Conservation (phyloP, 495 filamentous ascomycete genomes). For the Neurospora sp. region DNA sequence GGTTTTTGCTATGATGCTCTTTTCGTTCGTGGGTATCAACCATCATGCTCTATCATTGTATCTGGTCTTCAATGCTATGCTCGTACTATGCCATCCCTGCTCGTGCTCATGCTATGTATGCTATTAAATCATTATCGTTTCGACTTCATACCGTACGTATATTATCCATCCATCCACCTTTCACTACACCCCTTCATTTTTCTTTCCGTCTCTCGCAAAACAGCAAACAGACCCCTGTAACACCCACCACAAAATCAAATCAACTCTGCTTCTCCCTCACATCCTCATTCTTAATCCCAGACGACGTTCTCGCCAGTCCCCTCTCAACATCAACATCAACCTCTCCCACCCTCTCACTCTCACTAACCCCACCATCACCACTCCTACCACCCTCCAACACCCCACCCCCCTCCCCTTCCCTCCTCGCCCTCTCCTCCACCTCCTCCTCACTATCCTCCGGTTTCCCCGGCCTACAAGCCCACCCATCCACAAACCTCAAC, state of each 20-base stretch:
- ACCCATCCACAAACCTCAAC: constrained; percentile 54
- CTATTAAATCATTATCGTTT: neutral
- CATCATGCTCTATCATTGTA: neutral
- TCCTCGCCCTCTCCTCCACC: neutral
- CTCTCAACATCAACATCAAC: neutral
- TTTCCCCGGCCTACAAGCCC: constrained; percentile 60
- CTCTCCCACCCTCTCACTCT: neutral
- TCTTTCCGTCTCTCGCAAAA: neutral
- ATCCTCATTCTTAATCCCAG: neutral
- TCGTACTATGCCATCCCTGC: neutral
- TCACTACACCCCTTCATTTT: neutral
- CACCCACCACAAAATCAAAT: neutral
- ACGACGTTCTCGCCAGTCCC: neutral
- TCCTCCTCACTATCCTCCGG: constrained; percentile 47
- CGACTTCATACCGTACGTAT: neutral
- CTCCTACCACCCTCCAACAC: neutral
- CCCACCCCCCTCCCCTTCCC: neutral
- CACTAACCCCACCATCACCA: neutral
- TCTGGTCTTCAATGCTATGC: neutral
- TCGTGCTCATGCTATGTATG: neutral
- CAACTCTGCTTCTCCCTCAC: neutral
- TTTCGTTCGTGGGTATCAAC: neutral
- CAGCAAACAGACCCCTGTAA: neutral
- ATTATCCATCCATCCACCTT: neutral
- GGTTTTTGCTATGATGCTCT: neutral